phyloP scores from a whole-genome alignment of 176 grass and related monocot species.

The Tillandsia fasciculata region DNA sequence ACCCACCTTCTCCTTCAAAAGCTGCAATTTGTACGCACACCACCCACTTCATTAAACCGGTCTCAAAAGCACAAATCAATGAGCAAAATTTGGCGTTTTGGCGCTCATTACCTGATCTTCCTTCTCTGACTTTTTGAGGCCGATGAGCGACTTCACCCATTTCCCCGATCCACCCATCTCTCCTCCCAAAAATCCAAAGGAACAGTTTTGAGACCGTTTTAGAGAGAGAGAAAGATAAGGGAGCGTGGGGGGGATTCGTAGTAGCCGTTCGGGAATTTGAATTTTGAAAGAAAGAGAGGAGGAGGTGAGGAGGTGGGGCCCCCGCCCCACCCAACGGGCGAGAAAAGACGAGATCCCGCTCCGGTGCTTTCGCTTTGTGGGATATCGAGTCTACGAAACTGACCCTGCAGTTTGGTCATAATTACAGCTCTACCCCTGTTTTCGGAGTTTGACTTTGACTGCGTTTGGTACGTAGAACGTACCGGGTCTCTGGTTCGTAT shows the following conservation, averaged over 20 bases:
- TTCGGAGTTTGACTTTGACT: background rate
- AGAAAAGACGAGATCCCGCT: background rate
- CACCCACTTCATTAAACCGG: too few species aligned
- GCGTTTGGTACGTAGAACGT: background rate
- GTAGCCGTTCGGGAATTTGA: conserved; percentile 28
- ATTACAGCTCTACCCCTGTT: background rate
- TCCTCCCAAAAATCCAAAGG: background rate
- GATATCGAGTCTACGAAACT: background rate
- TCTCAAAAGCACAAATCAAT: background rate
- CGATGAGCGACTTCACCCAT: conserved; percentile 71
- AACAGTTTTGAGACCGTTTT: background rate
- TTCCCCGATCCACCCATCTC: conserved; percentile 69
- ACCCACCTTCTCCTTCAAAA: conserved; percentile 12
- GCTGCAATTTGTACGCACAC: background rate
- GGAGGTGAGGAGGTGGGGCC: background rate
- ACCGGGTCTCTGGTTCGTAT: background rate
- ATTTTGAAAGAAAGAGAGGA: conserved; percentile 22
- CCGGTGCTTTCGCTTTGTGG: background rate
- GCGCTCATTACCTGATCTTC: conserved; percentile 11
- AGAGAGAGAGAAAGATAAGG: background rate
- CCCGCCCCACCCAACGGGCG: background rate
- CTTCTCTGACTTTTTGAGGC: conserved; percentile 34
- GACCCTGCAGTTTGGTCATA: background rate
- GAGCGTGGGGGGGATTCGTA: background rate
- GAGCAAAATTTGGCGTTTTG: background rate